Evolutionary conservation across 257 asterid species (phyloP).

Genomic region (Anisodus tanguticus): DNA sequence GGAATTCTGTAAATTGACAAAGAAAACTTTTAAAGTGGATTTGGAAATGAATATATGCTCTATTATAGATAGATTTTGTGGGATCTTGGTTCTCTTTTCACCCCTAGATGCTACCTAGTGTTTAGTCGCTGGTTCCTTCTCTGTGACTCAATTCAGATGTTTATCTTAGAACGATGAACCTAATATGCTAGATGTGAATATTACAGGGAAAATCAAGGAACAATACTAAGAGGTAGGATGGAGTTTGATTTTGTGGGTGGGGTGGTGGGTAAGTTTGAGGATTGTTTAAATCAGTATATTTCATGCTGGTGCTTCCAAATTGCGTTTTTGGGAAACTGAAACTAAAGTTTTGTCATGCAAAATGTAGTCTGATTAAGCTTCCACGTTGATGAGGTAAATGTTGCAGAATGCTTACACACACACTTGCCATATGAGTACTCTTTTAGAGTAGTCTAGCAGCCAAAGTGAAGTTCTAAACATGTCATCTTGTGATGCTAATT

Average conservation of each 20-base stretch:
- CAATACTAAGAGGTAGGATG: not conserved
- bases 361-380: not conserved
- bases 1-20: not conserved
- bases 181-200: slow-evolving; percentile 1
- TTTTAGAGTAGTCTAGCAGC: not conserved
- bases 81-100: slow-evolving; percentile 6
- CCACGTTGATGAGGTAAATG: slow-evolving; percentile 8
- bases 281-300: not conserved
- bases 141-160: slow-evolving; percentile 1
- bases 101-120: not conserved
- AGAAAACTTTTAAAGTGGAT: not conserved
- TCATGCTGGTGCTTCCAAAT: not conserved
- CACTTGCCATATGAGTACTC: slow-evolving; percentile 1
- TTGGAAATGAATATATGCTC: not conserved
- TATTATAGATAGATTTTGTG: not conserved
- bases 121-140: slow-evolving; percentile 21
- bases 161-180: not conserved
- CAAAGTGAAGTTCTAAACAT: slow-evolving; percentile 8
- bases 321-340: not conserved
- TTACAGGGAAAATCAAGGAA: slow-evolving; percentile 4
- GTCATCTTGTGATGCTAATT: slow-evolving; percentile 2
- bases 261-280: slow-evolving; percentile 16
- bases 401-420: slow-evolving; percentile 2
- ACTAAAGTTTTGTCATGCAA: not conserved
- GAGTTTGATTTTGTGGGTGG: slow-evolving; percentile 24